Base-by-base conservation (phyloP, 1,284 basidiomycete species). In the Tilletiaria anomala region DNA sequence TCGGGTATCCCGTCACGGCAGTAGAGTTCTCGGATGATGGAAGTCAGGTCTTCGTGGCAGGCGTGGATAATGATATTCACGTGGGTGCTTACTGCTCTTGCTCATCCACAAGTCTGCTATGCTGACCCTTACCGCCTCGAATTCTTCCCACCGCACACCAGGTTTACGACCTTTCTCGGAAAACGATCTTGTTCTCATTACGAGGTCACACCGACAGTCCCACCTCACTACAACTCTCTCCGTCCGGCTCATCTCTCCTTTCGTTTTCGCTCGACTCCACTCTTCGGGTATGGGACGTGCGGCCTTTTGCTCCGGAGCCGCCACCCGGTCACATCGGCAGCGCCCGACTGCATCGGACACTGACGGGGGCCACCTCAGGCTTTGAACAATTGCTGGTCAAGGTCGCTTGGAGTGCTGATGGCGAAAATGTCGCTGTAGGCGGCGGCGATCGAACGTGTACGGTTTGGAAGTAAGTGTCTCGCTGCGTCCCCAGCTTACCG, bases 21-120 rank as follows among this genome's bases (percentile, higher is more conserved):
- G 50, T 68, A 2, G 58, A 47, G 4, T 67, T 65, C 35, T 55
- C 56, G 14, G 56, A 56, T 14, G 65, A 68, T 37, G 58, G 56
- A 2, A 53, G 53, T 32, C 58, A 64, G 45, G 38, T 68, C 32
- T 67, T 53, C 39, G 54, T 68, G 6, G 64, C 56, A 3, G 61
- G 64, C 18, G 43, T 68, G 19, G 65, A 68, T 48, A 68, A 68
- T 35, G 57, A 61, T 32, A 51, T 68, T 26, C 64, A 65, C 39
- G 55, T 48, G 29, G 37, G 45, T 44, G 10, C 8, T 2, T 35
- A 6, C 14, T 6, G 15, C 2, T 19, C 4, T 18, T n/a, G 6
- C 33, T 20, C 21, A 16, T 35, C 3, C 17, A 12, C 18, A 5
- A 5, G 17, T 8, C 6, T 35, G 17, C 33, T 14, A 8, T 18